Evolutionary conservation across 2,329 filamentous ascomycete genomes (phyloP).

Genomic region (Phialophora macrospora): DNA sequence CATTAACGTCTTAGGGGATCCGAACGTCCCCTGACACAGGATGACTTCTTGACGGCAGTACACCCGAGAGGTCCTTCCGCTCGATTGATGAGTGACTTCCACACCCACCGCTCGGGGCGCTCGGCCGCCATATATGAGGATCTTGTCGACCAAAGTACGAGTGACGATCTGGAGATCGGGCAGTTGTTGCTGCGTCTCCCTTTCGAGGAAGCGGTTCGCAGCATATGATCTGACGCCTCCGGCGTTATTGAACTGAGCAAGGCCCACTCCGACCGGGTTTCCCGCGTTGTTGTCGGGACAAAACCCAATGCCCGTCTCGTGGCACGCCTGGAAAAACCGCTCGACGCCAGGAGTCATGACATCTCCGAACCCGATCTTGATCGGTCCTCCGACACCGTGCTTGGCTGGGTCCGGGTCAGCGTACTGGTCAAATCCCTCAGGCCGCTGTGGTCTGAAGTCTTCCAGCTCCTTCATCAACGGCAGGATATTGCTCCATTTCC

Average conservation of each 20-base stretch:
- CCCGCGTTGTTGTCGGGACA: conserved; percentile 64
- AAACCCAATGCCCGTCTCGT: conserved; percentile 50
- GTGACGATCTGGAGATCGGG: conserved; percentile 55
- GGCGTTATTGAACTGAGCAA: conserved; percentile 20
- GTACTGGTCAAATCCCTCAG: conserved; percentile 45
- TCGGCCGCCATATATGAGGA: conserved; percentile 37
- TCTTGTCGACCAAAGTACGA: conserved; percentile 50
- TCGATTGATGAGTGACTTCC: conserved; percentile 46
- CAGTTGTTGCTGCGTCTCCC: conserved; percentile 45
- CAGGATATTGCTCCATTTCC: conserved; percentile 38
- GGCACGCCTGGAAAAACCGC: conserved; percentile 49
- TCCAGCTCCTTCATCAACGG: conserved; percentile 36
- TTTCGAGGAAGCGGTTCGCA: conserved; percentile 48
- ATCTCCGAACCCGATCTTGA: conserved; percentile 55
- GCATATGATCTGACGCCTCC: conserved; percentile 14
- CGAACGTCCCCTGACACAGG: conserved; percentile 62
- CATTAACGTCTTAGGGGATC: conserved; percentile 63
- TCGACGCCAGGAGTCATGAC: conserved; percentile 54
- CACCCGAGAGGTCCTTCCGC: conserved; percentile 41
- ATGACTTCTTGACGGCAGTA: conserved; percentile 58
- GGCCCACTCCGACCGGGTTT: conserved; percentile 59
- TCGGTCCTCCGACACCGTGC: conserved; percentile 56
- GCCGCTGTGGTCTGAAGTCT: conserved; percentile 34
- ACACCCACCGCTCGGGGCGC: conserved; percentile 47
- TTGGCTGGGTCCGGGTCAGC: conserved; percentile 50